A percentile compares a stretch with the other conserved stretches of the same genome.
phyloP scores from a whole-genome alignment of 2,329 filamentous ascomycete genomes.

The Aspergillus vadensis region DNA sequence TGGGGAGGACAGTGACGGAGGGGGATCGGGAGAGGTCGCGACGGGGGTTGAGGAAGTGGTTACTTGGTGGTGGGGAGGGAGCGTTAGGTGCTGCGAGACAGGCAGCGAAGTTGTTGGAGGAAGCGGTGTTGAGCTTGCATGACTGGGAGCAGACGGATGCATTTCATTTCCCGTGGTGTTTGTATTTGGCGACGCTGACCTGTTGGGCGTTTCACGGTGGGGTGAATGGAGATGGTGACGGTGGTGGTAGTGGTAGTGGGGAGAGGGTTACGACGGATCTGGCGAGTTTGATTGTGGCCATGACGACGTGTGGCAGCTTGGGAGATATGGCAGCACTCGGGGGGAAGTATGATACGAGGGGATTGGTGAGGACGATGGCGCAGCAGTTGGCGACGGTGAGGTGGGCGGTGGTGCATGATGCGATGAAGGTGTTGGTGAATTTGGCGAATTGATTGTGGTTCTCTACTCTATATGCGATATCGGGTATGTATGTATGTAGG shows the following conservation, averaged over 20 bases:
- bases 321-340: constrained; percentile 40
- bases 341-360: constrained; percentile 54
- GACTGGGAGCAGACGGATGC: constrained; percentile 56
- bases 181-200: constrained; percentile 61
- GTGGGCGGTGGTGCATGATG: constrained; percentile 65
- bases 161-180: constrained; percentile 64
- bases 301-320: constrained; percentile 37
- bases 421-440: constrained; percentile 56
- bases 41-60: constrained; percentile 31
- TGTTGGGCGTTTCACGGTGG: constrained; percentile 62
- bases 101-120: constrained; percentile 55
- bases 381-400: constrained; percentile 58
- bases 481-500: background rate
- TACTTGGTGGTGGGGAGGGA: constrained; percentile 13
- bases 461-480: constrained; percentile 14
- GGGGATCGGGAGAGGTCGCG: constrained; percentile 53
- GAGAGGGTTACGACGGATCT: constrained; percentile 41
- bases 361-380: constrained; percentile 58
- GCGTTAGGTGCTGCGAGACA: constrained; percentile 45
- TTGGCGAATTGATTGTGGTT: constrained; percentile 1
- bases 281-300: constrained; percentile 36
- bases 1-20: constrained; percentile 56
- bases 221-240: constrained; percentile 35
- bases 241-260: background rate
- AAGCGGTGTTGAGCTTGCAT: constrained; percentile 53